A percentile compares a stretch with the other conserved stretches of the same genome.
Evolutionary conservation across 2,329 filamentous ascomycete genomes (phyloP).

Genomic region (Zasmidium citrigriseum): DNA sequence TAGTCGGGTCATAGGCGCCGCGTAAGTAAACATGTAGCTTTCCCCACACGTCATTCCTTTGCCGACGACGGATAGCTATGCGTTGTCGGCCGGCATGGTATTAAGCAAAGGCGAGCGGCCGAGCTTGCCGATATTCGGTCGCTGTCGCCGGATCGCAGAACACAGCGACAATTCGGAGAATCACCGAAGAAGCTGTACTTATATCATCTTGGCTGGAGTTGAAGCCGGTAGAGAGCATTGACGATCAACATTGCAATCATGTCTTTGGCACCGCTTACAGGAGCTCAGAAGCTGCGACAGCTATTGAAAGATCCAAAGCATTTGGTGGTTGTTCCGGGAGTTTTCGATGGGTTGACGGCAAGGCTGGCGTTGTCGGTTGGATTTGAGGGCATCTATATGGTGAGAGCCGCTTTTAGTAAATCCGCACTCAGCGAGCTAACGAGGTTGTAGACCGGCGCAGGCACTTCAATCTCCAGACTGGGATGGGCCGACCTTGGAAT

Average conservation of each 20-base stretch:
- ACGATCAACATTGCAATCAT: too few relatives aligned
- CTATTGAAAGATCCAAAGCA: slow-evolving; percentile 22
- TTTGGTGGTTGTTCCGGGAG: slow-evolving; percentile 60
- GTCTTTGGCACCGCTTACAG: slow-evolving; percentile 6
- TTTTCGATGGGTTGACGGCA: slow-evolving; percentile 66
- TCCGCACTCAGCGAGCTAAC: not conserved
- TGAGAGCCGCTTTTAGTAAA: slow-evolving; percentile 22
- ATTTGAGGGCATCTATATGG: slow-evolving; percentile 55
- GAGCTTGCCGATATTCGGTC: not conserved
- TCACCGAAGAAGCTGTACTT: too few relatives aligned
- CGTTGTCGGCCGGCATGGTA: not conserved
- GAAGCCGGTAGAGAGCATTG: too few relatives aligned
- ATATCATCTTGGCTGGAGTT: too few relatives aligned
- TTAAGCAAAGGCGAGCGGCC: not conserved
- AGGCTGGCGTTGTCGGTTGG: slow-evolving; percentile 53
- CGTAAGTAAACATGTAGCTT: not conserved
- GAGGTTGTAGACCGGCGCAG: slow-evolving; percentile 23
- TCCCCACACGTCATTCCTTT: not conserved
- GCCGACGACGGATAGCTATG: not conserved
- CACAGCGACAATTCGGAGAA: too few relatives aligned
- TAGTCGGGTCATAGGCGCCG: too few relatives aligned
- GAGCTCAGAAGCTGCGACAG: slow-evolving; percentile 2
- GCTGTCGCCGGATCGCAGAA: too few relatives aligned
- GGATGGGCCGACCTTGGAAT: slow-evolving; percentile 25
- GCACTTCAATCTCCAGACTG: slow-evolving; percentile 22